Conservation (phyloP, 163 green algal species). For the Scenedesmus sp. region DNA sequence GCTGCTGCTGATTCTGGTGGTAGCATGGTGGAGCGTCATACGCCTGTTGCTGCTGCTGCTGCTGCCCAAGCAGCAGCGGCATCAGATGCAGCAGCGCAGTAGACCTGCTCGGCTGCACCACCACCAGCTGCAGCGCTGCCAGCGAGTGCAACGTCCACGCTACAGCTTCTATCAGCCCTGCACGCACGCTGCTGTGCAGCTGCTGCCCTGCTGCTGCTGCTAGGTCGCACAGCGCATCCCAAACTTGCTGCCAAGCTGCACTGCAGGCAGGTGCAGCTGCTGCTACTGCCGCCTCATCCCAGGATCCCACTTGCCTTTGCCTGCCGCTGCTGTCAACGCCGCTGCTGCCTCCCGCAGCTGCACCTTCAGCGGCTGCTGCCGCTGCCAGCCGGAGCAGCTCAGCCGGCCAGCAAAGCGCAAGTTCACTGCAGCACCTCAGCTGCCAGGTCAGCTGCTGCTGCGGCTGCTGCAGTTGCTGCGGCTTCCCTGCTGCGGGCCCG, state of each 20-base stretch:
- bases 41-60: constrained; percentile 20
- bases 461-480: neutral
- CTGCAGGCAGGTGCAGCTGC: neutral
- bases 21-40: neutral
- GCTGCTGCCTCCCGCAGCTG: neutral
- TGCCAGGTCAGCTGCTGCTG: constrained; percentile 38
- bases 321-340: neutral
- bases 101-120: neutral
- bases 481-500: neutral
- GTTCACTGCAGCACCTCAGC: constrained; percentile 23
- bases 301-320: neutral
- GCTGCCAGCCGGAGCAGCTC: constrained; percentile 8
- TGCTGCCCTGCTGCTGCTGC: constrained; percentile 27
- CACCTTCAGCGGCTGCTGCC: neutral
- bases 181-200: neutral
- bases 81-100: neutral
- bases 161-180: neutral
- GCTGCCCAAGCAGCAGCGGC: constrained; percentile 23
- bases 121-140: neutral
- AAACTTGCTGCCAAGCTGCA: constrained; percentile 12
- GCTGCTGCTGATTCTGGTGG: constrained; percentile 33
- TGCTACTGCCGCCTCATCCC: neutral
- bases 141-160: constrained; percentile 30
- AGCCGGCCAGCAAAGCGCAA: constrained; percentile 40
- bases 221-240: neutral